Conservation (phyloP, 2,329 filamentous ascomycete species). For the Coleophoma cylindrospora region DNA sequence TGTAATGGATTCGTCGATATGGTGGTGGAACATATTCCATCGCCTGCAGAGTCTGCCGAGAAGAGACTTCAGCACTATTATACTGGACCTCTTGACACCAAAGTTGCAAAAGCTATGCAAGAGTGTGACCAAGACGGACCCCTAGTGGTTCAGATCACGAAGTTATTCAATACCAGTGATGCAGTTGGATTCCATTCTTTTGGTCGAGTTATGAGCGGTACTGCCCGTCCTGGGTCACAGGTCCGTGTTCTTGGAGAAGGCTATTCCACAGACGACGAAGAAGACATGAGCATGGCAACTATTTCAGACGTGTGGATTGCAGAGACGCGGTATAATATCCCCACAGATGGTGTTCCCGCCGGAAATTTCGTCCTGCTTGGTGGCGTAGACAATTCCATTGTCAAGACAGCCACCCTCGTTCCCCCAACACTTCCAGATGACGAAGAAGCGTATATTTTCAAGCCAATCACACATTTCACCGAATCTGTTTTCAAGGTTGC, state of each 20-base stretch:
- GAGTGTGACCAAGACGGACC: constrained; percentile 85
- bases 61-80: constrained; percentile 82
- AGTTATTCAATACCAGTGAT: constrained; percentile 85
- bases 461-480: constrained; percentile 87
- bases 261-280: constrained; percentile 94
- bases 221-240: constrained; percentile 72
- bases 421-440: constrained; percentile 75
- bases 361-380: constrained; percentile 90
- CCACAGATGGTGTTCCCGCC: constrained; percentile 85
- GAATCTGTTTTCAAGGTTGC: constrained; percentile 97
- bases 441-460: constrained; percentile 94
- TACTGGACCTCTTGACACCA: constrained; percentile 81
- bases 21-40: constrained; percentile 85
- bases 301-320: constrained; percentile 85
- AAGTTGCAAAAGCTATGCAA: constrained; percentile 74
- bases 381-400: constrained; percentile 95
- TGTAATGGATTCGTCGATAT: constrained; percentile 93
- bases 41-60: constrained; percentile 72
- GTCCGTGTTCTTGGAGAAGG: constrained; percentile 92
- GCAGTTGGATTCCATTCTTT: constrained; percentile 89
- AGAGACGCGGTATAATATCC: constrained; percentile 88
- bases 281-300: constrained; percentile 88
- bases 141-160: constrained; percentile 86
- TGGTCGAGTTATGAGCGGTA: constrained; percentile 89
- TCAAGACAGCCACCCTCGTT: constrained; percentile 92